Conservation (phyloP, 1,284 basidiomycete genomes). For the Marasmius fiardii region DNA sequence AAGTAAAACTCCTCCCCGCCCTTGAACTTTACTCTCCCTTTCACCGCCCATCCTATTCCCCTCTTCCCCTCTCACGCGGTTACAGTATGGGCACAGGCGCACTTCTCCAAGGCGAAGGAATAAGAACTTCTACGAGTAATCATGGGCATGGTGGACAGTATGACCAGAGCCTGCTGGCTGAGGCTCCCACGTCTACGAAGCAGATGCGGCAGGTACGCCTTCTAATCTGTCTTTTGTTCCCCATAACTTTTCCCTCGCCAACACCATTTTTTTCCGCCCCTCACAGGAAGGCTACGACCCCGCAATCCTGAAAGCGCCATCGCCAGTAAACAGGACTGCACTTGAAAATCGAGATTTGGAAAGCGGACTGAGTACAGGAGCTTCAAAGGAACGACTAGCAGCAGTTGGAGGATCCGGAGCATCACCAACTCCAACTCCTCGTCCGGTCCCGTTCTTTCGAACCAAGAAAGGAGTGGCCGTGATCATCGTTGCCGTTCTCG, state of each 20-base stretch:
- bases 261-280: neutral
- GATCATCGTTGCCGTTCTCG: constrained; percentile 18
- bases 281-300: constrained; percentile 9
- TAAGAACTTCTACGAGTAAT: neutral
- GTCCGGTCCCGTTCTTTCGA: constrained; percentile 8
- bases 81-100: no score
- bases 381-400: neutral
- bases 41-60: neutral
- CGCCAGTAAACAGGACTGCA: neutral
- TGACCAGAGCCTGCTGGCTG: neutral
- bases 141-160: neutral
- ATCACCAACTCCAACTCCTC: neutral
- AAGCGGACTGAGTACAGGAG: neutral
- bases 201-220: neutral
- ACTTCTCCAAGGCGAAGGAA: neutral
- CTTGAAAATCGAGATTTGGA: neutral
- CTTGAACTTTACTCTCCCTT: neutral
- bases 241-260: no score
- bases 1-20: neutral
- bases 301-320: constrained; percentile 4
- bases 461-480: constrained; percentile 20
- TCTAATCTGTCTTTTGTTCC: no score
- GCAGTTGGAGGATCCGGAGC: neutral
- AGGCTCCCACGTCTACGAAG: neutral
- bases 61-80: neutral